Percentiles rank a stretch among this genome's conserved stretches.
These are phyloP conservation scores for Nitzschia inconspicua DNA, from an alignment of 108 stramenopile genomes.

Conservation along the genomic window DNA sequence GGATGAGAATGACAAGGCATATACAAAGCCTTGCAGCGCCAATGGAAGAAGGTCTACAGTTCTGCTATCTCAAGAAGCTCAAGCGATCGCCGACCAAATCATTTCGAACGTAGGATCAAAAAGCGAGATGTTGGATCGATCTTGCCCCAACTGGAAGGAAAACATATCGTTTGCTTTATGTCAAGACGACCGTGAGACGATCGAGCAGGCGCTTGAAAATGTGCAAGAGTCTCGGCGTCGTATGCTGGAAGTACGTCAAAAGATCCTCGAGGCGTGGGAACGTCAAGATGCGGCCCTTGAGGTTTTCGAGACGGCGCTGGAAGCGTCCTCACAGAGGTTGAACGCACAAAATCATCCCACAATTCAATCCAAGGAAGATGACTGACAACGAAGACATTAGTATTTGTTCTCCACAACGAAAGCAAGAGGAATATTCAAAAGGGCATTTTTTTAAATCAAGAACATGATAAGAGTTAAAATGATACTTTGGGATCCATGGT, in stretches of 20 bases:
- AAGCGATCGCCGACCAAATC: slow-evolving; percentile 6
- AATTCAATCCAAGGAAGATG: too few relatives aligned
- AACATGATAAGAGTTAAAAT: too few relatives aligned
- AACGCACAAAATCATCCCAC: too few relatives aligned
- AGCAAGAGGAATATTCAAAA: too few relatives aligned
- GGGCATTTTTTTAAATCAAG: too few relatives aligned
- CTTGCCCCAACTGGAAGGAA: slow-evolving; percentile 51
- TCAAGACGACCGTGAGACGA: slow-evolving; percentile 24
- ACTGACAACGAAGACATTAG: too few relatives aligned
- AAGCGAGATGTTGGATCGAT: slow-evolving; percentile 13
- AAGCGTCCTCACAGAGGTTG: slow-evolving; percentile 22
- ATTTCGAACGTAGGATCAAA: slow-evolving; percentile 1
- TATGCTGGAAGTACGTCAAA: slow-evolving; percentile 10
- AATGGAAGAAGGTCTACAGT: background rate
- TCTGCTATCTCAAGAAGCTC: slow-evolving; percentile 21
- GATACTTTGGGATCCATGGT: too few relatives aligned
- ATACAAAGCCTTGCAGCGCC: background rate
- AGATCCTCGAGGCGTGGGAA: slow-evolving; percentile 21
- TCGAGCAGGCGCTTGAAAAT: slow-evolving; percentile 27
- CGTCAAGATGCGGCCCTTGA: slow-evolving; percentile 16
- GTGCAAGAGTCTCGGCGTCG: slow-evolving; percentile 9
- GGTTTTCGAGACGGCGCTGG: slow-evolving; percentile 23
- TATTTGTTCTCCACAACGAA: too few relatives aligned
- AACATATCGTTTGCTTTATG: slow-evolving; percentile 38
- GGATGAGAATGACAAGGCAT: background rate